phyloP scores from a whole-genome alignment of 768 basidiomycete species.

The Trametes cingulata region DNA sequence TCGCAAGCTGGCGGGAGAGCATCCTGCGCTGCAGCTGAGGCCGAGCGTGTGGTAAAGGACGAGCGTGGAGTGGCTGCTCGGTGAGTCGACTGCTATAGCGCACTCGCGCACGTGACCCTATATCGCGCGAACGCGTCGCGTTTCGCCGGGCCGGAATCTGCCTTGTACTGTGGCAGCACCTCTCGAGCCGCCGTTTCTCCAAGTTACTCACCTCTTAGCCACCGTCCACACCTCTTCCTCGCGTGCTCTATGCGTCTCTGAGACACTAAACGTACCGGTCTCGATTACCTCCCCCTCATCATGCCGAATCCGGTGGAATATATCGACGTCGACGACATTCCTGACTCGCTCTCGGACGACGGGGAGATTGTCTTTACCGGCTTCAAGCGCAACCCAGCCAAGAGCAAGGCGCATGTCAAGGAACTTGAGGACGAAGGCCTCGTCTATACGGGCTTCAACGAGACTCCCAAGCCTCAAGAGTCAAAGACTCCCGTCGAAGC shows the following conservation, averaged over 20 bases:
- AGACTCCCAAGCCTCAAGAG: background rate
- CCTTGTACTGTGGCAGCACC: background rate
- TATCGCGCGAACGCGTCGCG: background rate
- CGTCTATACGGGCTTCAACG: conserved; percentile 3
- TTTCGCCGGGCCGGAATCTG: background rate
- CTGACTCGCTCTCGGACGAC: conserved; percentile 4
- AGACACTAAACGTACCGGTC: background rate
- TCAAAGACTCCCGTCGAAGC: too few species aligned
- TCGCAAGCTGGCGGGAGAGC: conserved; percentile 22
- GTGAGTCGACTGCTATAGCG: background rate
- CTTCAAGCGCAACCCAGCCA: background rate
- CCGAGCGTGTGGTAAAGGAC: background rate
- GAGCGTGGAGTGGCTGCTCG: background rate
- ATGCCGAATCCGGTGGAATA: background rate
- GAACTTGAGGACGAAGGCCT: background rate
- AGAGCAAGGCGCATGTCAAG: background rate
- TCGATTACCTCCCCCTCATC: background rate
- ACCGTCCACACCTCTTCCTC: background rate
- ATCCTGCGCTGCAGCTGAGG: conserved; percentile 14
- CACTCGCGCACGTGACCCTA: background rate
- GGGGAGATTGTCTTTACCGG: conserved; percentile 5
- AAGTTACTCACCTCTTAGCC: background rate
- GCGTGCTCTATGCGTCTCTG: background rate
- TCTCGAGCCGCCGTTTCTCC: background rate
- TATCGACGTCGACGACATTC: conserved; percentile 5